These are phyloP conservation scores for Helotiales sp. DNA, from an alignment of 2,329 filamentous ascomycete genomes.

Conservation along the genomic window DNA sequence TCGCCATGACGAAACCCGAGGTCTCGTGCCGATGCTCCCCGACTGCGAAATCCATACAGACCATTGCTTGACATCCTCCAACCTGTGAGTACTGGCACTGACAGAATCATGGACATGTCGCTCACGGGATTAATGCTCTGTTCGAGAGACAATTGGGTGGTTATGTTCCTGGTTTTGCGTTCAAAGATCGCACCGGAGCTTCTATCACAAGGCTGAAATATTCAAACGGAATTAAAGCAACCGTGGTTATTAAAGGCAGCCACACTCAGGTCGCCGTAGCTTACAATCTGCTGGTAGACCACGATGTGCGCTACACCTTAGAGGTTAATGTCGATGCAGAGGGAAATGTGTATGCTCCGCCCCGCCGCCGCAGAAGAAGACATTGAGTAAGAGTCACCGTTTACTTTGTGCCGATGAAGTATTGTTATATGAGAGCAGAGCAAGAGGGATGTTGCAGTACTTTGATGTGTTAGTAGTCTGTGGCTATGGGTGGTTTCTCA, in stretches of 20 bases:
- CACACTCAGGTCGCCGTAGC: not conserved
- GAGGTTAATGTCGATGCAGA: not conserved
- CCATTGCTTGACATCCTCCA: not conserved
- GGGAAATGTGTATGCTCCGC: not conserved
- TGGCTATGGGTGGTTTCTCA: not conserved
- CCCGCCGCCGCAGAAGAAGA: not conserved
- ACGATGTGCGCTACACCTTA: not conserved
- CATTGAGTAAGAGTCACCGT: not conserved
- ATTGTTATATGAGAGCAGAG: no score
- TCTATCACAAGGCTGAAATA: not conserved
- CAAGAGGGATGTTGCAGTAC: no score
- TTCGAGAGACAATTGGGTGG: not conserved
- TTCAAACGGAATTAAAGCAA: not conserved
- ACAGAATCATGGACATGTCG: not conserved
- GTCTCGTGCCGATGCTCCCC: not conserved
- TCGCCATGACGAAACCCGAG: not conserved
- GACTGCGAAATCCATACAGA: not conserved
- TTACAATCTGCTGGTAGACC: not conserved
- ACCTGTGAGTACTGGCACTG: not conserved
- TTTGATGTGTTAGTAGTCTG: no score
- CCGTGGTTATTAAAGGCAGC: not conserved
- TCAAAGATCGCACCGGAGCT: slow-evolving; percentile 1
- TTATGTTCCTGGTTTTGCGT: not conserved
- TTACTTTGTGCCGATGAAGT: not conserved
- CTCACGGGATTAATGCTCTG: not conserved